These are phyloP conservation scores for Coemansia sp. DNA, from an alignment of 192 early-diverging fungal species.

Conservation along the genomic window DNA sequence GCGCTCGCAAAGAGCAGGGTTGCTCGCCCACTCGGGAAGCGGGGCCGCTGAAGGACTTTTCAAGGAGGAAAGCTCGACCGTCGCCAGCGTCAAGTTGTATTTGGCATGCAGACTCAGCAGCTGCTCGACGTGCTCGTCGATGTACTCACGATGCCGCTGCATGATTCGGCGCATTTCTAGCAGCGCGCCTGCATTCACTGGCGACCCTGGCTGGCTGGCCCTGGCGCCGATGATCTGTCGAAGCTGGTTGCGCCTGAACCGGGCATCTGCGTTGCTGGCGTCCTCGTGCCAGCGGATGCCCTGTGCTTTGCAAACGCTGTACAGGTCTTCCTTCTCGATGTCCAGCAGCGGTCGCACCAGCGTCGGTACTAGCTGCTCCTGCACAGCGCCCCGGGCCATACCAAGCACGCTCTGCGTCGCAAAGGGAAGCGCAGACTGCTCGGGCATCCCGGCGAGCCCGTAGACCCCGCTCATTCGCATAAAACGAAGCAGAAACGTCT, in stretches of 20 bases:
- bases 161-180: slow-evolving; percentile 27
- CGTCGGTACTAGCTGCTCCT: neutral
- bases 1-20: slow-evolving; percentile 41
- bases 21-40: slow-evolving; percentile 15
- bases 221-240: slow-evolving; percentile 26
- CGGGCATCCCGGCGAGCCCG: slow-evolving; percentile 40
- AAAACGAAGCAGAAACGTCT: slow-evolving; percentile 48
- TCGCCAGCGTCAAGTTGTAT: slow-evolving; percentile 15
- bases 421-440: slow-evolving; percentile 15
- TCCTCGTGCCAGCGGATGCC: slow-evolving; percentile 46
- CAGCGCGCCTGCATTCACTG: slow-evolving; percentile 18
- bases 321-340: slow-evolving; percentile 27
- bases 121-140: slow-evolving; percentile 11
- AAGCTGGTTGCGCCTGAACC: slow-evolving; percentile 36
- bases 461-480: slow-evolving; percentile 38
- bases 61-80: slow-evolving; percentile 10
- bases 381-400: neutral
- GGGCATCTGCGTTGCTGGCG: slow-evolving; percentile 33
- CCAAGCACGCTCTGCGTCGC: neutral
- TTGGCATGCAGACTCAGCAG: slow-evolving; percentile 15
- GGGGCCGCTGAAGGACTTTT: neutral
- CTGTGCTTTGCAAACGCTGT: slow-evolving; percentile 16
- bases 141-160: slow-evolving; percentile 37
- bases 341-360: slow-evolving; percentile 43
- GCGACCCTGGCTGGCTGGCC: slow-evolving; percentile 8